A percentile compares a stretch with the other conserved stretches of the same genome.
Evolutionary conservation across 1,284 basidiomycete genomes (phyloP).

Genomic region (Inonotus obliquus): DNA sequence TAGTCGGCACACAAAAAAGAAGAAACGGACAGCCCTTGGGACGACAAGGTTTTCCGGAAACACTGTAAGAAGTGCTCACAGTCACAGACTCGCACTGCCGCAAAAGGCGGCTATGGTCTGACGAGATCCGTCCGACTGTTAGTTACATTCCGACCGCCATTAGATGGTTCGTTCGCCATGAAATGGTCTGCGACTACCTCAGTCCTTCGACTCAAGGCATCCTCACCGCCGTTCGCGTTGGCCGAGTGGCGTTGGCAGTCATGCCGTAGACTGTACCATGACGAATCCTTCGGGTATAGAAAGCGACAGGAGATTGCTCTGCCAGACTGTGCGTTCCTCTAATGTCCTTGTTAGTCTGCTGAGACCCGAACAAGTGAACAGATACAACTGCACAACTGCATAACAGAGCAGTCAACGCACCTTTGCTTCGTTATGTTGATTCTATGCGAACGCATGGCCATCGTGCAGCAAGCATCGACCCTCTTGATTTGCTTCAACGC

Average conservation of each 20-base stretch:
- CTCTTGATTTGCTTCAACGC: conserved; percentile 78
- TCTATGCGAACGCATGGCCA: conserved; percentile 78
- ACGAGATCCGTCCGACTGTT: neutral
- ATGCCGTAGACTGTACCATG: conserved; percentile 50
- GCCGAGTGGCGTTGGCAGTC: neutral
- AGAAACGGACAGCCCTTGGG: no score
- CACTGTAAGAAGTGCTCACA: no score
- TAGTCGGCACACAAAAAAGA: no score
- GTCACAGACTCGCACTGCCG: no score
- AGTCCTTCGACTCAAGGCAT: no score
- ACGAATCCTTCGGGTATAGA: conserved; percentile 80
- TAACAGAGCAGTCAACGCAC: conserved; percentile 72
- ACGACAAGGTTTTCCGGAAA: no score
- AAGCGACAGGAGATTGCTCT: conserved; percentile 59
- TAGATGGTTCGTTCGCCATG: no score
- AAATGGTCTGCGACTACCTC: no score
- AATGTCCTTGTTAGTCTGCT: neutral
- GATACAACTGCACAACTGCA: conserved; percentile 71
- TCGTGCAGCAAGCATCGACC: conserved; percentile 79
- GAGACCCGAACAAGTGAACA: conserved; percentile 27
- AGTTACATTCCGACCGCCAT: neutral
- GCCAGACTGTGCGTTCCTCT: conserved; percentile 63
- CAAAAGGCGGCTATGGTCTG: neutral
- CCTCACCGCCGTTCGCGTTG: no score
- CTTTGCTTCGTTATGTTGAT: conserved; percentile 83